Evolutionary conservation across 805 yeast genomes (phyloP).

Genomic region (Nakazawaea wyomingensis): DNA sequence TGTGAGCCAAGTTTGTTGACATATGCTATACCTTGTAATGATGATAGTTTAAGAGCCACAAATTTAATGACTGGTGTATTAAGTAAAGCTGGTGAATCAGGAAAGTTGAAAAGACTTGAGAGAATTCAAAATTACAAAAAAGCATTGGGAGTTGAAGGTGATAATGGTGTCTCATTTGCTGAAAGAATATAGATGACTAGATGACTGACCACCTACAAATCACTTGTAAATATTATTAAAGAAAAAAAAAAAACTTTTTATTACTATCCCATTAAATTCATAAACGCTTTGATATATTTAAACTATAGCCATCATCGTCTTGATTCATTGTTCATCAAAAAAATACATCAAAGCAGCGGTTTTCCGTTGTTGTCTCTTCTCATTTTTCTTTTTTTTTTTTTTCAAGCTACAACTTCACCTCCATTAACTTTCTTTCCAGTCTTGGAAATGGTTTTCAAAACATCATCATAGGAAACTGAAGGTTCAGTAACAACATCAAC

Average conservation of each 20-base stretch:
- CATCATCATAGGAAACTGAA: conserved; percentile 63
- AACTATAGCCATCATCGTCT: too few relatives aligned
- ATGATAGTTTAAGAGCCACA: conserved; percentile 79
- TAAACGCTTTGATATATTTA: too few relatives aligned
- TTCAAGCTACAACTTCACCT: conserved; percentile 50
- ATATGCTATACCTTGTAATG: conserved; percentile 95
- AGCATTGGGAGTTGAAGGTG: conserved; percentile 22
- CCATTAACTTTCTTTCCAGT: conserved; percentile 81
- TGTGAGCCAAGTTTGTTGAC: conserved; percentile 86
- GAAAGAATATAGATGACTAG: conserved; percentile 6
- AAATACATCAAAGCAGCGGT: too few relatives aligned
- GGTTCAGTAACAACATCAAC: conserved; percentile 68
- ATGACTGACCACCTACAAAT: too few relatives aligned
- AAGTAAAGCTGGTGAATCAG: conserved; percentile 79
- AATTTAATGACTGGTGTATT: conserved; percentile 78
- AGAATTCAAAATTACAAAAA: conserved; percentile 30
- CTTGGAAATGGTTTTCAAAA: conserved; percentile 75
- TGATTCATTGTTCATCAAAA: too few relatives aligned
- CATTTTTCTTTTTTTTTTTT: too few relatives aligned
- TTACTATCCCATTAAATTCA: background rate
- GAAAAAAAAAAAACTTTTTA: background rate
- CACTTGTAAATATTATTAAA: conserved; percentile 2
- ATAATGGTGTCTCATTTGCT: conserved; percentile 11
- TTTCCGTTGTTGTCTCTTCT: too few relatives aligned
- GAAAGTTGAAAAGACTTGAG: conserved; percentile 53